These are phyloP conservation scores for Aurifilum marmelostoma DNA, from an alignment of 2,329 filamentous ascomycete genomes.

Conservation along the genomic window DNA sequence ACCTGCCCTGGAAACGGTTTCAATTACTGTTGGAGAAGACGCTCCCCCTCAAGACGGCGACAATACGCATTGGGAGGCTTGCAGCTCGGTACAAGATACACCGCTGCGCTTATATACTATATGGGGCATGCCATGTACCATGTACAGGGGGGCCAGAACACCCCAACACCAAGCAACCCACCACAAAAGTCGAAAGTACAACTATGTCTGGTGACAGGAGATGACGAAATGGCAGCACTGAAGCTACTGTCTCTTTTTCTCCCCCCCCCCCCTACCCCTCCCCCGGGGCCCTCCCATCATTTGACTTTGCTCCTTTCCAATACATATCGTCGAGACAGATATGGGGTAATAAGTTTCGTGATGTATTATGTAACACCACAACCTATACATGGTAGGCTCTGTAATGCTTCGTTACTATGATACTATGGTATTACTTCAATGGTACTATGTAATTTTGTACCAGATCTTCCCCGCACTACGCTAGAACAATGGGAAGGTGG, in stretches of 20 bases:
- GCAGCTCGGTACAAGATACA: conserved; percentile 8
- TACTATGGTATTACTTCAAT: too few species aligned
- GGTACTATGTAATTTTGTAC: neutral
- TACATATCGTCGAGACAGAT: too few species aligned
- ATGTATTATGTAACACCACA: too few species aligned
- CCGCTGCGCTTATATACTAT: neutral
- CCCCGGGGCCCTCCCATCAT: neutral
- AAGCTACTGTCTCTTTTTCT: neutral
- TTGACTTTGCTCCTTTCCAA: too few species aligned
- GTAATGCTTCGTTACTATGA: too few species aligned
- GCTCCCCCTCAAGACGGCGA: too few species aligned
- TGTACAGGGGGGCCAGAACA: too few species aligned
- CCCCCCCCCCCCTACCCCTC: neutral
- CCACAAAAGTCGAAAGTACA: neutral
- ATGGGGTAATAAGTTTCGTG: too few species aligned
- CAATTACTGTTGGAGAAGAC: neutral
- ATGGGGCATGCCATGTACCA: neutral
- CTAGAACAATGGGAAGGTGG: neutral
- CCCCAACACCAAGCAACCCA: too few species aligned
- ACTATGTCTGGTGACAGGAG: neutral
- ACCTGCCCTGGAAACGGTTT: neutral
- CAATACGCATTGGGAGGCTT: neutral
- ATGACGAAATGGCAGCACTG: neutral
- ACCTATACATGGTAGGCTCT: too few species aligned
- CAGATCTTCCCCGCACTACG: neutral